Evolutionary conservation across 148 eudicot species (phyloP), one percentile per base, ranked within the genome.

Genomic region (Beta vulgaris): DNA sequence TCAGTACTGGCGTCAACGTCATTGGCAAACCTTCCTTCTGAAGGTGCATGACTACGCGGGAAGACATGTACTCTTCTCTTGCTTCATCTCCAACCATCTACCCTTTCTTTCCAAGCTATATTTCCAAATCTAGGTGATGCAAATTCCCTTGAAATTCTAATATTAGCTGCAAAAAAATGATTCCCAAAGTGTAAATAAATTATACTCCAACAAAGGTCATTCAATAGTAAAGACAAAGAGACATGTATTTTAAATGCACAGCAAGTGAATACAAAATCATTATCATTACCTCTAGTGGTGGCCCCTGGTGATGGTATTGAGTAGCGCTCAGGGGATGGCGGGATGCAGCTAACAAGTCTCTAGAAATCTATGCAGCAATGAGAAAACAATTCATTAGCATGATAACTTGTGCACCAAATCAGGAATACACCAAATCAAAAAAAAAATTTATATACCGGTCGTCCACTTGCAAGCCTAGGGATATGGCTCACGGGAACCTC

Each of bases 21-120:
- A 78, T 67, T 54, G 21, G 62, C 82, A 76, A 74, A 81, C 73
- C 87, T 72, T 78, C 87, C 84, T 64, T 84, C 87, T 64, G 87
- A 84, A 84, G 87, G 87, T 63, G 87, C 80, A 44, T 78, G 87
- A 65, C 87, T 84, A 84, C 60, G 64, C 87, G 68, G 85, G 84
- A 63, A 82, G 75, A 68, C 82, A 82, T 16, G 77, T 79, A 55
- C 77, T 84, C 66, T 82, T 84, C 58, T 82, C 85, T 62, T 84
- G 84, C 58, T 79, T 84, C 82, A 84, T 76, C 67, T 81, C 87
- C 87, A 84, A 40, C 87, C 84, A 78, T 84, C 85, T 61, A 84
- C 69, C 58, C 85, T 78, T 69, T 84, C 87, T 79, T 84, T 84
- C 87, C 87, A 84, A 28, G 87, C 85, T 54, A 84, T 74, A 76